These are phyloP conservation scores for Xylaria sp. DNA, from an alignment of 2,329 filamentous ascomycete species.

Conservation along the genomic window DNA sequence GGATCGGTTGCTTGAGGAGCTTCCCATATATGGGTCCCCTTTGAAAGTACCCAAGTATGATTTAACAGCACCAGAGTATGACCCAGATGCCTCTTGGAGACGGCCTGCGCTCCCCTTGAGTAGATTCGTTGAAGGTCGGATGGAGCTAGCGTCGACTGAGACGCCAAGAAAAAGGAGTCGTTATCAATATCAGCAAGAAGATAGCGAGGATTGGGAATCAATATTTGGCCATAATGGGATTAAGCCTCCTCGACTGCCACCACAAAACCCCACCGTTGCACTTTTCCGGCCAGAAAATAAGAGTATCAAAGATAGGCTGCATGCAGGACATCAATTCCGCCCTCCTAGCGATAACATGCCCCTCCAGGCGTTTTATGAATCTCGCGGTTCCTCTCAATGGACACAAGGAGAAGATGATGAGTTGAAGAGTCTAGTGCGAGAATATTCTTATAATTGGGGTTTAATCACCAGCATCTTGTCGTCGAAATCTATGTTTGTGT, in stretches of 20 bases:
- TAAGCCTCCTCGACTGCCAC: conserved; percentile 60
- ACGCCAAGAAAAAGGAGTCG: conserved; percentile 81
- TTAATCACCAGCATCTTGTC: conserved; percentile 85
- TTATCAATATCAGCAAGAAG: conserved; percentile 81
- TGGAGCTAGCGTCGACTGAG: conserved; percentile 72
- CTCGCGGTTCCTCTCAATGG: conserved; percentile 89
- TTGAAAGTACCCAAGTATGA: conserved; percentile 68
- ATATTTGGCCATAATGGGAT: conserved; percentile 49
- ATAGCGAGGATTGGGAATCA: conserved; percentile 58
- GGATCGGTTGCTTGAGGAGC: conserved; percentile 80
- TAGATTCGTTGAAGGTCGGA: conserved; percentile 84
- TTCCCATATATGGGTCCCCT: conserved; percentile 80
- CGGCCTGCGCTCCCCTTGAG: conserved; percentile 83
- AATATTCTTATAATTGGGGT: conserved; percentile 98
- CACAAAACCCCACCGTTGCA: conserved; percentile 80
- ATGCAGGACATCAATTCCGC: conserved; percentile 90
- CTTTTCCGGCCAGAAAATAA: conserved; percentile 92
- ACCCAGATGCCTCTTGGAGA: conserved; percentile 78
- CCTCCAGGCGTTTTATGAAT: conserved; percentile 88
- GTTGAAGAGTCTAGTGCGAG: conserved; percentile 82
- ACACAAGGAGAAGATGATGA: conserved; percentile 90
- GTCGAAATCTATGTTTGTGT: conserved; percentile 79
- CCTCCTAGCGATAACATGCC: conserved; percentile 95
- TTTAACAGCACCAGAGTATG: conserved; percentile 64
- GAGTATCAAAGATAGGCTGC: conserved; percentile 85